Percentiles rank a stretch among this genome's conserved stretches.
phyloP scores from a whole-genome alignment of 192 early-diverging fungal species.

The Phlyctochytrium bullatum region DNA sequence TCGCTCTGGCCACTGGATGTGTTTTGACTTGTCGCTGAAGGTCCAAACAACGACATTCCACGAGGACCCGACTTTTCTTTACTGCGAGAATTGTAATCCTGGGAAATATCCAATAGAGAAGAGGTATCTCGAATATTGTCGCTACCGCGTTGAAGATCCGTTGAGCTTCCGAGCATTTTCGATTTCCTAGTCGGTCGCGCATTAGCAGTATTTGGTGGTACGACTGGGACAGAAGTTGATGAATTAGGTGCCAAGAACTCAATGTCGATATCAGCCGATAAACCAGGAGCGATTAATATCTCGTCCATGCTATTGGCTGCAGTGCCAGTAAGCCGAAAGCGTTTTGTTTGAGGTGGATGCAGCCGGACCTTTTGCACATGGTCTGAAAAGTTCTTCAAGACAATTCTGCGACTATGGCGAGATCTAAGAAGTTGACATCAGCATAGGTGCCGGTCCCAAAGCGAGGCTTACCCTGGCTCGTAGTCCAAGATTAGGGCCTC shows the following conservation, averaged over 20 bases:
- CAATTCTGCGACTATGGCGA: constrained; percentile 11
- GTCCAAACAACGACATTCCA: too few relatives aligned
- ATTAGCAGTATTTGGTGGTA: constrained; percentile 2
- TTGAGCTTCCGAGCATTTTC: too few relatives aligned
- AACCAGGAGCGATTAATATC: constrained; percentile 30
- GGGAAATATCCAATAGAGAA: too few relatives aligned
- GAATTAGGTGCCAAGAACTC: constrained; percentile 19
- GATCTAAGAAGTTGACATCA: neutral
- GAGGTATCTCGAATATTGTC: too few relatives aligned
- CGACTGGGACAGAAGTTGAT: neutral
- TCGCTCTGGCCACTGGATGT: too few relatives aligned
- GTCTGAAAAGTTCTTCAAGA: constrained; percentile 33
- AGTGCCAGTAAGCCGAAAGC: constrained; percentile 25
- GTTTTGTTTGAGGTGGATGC: constrained; percentile 19
- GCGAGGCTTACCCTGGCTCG: constrained; percentile 20
- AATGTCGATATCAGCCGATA: constrained; percentile 24
- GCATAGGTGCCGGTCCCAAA: neutral
- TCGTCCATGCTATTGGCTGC: constrained; percentile 4
- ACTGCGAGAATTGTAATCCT: too few relatives aligned
- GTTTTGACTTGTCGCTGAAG: too few relatives aligned
- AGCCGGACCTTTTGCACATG: constrained; percentile 26
- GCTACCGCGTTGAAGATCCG: too few relatives aligned
- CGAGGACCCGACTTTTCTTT: too few relatives aligned
- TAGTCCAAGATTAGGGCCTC: constrained; percentile 35
- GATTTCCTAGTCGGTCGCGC: too few relatives aligned